Evolutionary conservation across 1,284 basidiomycete species (phyloP).

Genomic region (Mycena sp.): DNA sequence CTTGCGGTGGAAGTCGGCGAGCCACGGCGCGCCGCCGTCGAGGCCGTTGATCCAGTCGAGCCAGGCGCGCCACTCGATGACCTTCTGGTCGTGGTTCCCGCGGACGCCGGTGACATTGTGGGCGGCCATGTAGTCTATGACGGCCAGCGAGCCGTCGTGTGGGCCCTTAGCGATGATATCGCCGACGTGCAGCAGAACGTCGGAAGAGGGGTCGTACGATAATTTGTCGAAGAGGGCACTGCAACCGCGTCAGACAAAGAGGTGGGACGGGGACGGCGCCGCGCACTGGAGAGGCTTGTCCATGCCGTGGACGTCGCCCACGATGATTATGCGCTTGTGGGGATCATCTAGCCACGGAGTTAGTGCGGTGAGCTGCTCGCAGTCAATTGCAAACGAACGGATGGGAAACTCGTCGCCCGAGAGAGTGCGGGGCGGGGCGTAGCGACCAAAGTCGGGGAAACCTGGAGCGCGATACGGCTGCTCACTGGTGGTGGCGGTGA

Average conservation of each 20-base stretch:
- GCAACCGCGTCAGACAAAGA: constrained; percentile 1
- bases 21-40: constrained; percentile 60
- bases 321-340: constrained; percentile 72
- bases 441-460: constrained; percentile 67
- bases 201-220: constrained; percentile 64
- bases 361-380: neutral
- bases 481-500: constrained; percentile 22
- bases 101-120: constrained; percentile 79
- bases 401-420: constrained; percentile 59
- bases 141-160: constrained; percentile 64
- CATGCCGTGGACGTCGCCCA: constrained; percentile 91
- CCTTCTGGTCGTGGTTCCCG: constrained; percentile 91
- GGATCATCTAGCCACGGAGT: constrained; percentile 52
- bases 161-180: constrained; percentile 82
- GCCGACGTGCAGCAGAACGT: constrained; percentile 82
- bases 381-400: constrained; percentile 45
- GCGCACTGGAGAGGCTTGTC: constrained; percentile 71
- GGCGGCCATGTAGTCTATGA: constrained; percentile 71
- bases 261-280: constrained; percentile 18
- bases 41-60: constrained; percentile 68
- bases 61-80: constrained; percentile 90
- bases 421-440: constrained; percentile 53
- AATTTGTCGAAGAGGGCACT: constrained; percentile 73
- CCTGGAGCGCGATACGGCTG: constrained; percentile 32
- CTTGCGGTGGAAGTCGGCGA: constrained; percentile 53